Conservation (phyloP, 257 asterid species). For the Solanum acaule region DNA sequence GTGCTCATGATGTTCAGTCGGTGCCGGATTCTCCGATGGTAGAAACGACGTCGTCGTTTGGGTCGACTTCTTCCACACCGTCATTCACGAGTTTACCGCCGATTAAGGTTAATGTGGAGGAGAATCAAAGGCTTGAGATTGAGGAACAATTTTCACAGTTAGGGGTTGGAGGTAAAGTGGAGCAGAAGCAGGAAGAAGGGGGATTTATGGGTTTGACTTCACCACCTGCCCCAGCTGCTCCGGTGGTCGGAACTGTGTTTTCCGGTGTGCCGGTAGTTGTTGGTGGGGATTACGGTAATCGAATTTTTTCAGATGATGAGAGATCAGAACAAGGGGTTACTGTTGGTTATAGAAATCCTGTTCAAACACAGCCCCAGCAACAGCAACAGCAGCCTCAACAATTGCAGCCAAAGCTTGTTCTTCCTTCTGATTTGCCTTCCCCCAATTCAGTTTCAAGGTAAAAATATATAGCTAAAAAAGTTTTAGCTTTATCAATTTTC, state of each 20-base stretch:
- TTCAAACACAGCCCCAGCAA: conserved; percentile 39
- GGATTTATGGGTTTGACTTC: conserved; percentile 7
- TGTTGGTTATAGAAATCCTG: conserved; percentile 33
- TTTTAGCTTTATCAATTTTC: neutral
- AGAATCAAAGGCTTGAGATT: conserved; percentile 46
- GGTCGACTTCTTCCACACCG: conserved; percentile 73
- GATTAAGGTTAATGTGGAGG: conserved; percentile 62
- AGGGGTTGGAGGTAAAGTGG: conserved; percentile 24
- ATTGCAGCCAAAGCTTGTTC: conserved; percentile 47
- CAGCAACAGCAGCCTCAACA: conserved; percentile 34
- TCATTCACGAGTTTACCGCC: conserved; percentile 67
- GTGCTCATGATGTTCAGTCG: conserved; percentile 50
- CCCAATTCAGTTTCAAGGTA: conserved; percentile 95
- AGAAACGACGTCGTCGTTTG: conserved; percentile 75
- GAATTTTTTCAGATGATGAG: conserved; percentile 60
- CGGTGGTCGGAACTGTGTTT: conserved; percentile 16
- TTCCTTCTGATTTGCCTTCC: conserved; percentile 52
- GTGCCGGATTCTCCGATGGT: conserved; percentile 87
- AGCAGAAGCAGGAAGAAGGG: conserved; percentile 42
- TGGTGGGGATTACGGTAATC: conserved; percentile 48
- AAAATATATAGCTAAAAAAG: neutral
- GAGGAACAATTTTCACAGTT: conserved; percentile 77
- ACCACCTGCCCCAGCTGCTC: neutral
- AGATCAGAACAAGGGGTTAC: conserved; percentile 58
- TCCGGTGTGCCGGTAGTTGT: conserved; percentile 44